phyloP scores from a whole-genome alignment of 257 asterid genomes.

The Solanum piurae region DNA sequence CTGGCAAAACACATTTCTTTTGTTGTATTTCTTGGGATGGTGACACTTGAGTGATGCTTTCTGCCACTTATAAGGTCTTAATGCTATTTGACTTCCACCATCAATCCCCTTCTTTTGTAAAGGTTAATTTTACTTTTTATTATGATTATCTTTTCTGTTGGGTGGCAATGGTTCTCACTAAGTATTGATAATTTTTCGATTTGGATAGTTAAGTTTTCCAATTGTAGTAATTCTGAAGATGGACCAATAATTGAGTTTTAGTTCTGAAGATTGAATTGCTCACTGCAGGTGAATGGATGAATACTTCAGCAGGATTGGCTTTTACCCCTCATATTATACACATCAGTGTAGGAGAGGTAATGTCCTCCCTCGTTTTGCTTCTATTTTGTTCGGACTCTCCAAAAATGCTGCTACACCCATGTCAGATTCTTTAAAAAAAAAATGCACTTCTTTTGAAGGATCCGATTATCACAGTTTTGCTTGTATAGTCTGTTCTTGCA shows the following conservation, averaged over 20 bases:
- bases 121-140: neutral
- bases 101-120: neutral
- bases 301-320: constrained; percentile 87
- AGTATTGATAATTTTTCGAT: neutral
- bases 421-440: neutral
- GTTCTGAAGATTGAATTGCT: neutral
- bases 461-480: neutral
- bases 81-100: neutral
- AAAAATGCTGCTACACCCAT: neutral
- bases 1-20: neutral
- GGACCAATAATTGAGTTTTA: neutral
- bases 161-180: neutral
- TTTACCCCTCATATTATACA: constrained; percentile 88
- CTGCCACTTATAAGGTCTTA: neutral
- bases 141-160: neutral
- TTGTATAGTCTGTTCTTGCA: neutral
- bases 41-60: neutral
- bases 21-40: neutral
- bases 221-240: neutral
- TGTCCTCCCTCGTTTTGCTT: neutral
- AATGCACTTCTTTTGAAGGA: neutral
- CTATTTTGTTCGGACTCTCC: neutral
- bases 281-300: constrained; percentile 94
- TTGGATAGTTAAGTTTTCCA: neutral
- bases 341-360: constrained; percentile 71